Base-by-base conservation (phyloP, 495 filamentous ascomycete species). In the Trichoderma erinaceum region DNA sequence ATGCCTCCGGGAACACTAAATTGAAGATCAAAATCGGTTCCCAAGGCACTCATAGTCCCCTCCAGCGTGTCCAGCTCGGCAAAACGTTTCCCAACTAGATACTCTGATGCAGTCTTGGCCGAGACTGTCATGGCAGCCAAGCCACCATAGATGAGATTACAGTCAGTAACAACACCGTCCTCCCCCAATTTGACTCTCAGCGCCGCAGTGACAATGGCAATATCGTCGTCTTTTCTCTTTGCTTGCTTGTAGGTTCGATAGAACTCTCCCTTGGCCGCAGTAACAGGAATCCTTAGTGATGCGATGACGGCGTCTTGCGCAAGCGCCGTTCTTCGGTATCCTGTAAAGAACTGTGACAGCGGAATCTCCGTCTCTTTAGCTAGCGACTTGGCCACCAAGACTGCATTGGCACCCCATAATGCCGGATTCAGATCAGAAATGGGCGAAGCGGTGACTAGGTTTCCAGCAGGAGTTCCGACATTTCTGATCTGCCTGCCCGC, bases 381-480 rank as follows among this genome's bases (percentile, higher is more conserved):
- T 11, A 88, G 77, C 0, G 88, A 90, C 72, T 90, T 94, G 4
- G 94, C 91, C 41, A 96, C 81, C 1, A 99, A 73, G 3, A 88
- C 84, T 12, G 92, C 90, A 71, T 93, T 92, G 5, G 91, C 87
- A 5, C 94, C 94, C 71, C 98, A 88, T 64, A 99, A 90, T 0
- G 97, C 92, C 0, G 95, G 95, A 74, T 99, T 99, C 44, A 99
- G 78, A 80, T 99, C 95, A 1, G 93, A 97, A 43, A 98, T 99
- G 2, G 95, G 95, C 44, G 92, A 96, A 2, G 95, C 95, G 3
- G 95, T 99, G 8, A 92, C 94, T 69, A 99, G 77, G 73, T 99
- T 99, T 43, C 95, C 95, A 23, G 94, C 95, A 1, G 94, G 95
- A 1, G 95, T 97, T 21, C 94, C 95, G 32, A 97, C 95, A 77